phyloP scores from a whole-genome alignment of 163 green algal species.

The Volvox carteri region DNA sequence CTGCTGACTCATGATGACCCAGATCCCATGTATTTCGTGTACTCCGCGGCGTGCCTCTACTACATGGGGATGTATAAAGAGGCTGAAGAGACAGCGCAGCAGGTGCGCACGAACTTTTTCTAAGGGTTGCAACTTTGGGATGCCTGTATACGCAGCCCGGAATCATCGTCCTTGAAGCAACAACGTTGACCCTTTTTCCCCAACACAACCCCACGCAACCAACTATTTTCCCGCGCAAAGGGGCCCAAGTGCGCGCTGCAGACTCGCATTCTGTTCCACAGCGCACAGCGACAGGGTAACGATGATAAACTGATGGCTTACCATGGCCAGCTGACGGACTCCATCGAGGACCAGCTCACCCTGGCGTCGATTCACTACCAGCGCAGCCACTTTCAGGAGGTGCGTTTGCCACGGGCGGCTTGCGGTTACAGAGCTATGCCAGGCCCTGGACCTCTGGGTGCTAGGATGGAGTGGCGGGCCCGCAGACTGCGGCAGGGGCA shows the following conservation, averaged over 20 bases:
- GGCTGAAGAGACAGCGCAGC: conserved; percentile 68
- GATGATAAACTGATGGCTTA: conserved; percentile 87
- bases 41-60: conserved; percentile 79
- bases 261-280: conserved; percentile 84
- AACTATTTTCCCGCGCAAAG: no score
- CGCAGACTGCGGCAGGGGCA: no score
- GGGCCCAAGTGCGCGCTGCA: conserved; percentile 73
- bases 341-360: conserved; percentile 84
- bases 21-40: conserved; percentile 79
- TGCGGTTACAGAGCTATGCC: no score
- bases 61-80: conserved; percentile 85
- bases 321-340: conserved; percentile 81
- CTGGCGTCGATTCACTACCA: conserved; percentile 86
- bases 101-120: conserved; percentile 67
- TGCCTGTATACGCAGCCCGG: no score
- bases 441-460: no score
- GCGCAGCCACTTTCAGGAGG: conserved; percentile 69
- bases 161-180: no score
- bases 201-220: no score
- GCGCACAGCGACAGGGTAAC: conserved; percentile 74
- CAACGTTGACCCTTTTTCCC: no score
- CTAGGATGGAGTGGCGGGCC: no score
- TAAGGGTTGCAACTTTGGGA: no score
- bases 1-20: conserved; percentile 74
- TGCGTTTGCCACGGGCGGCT: no score